Evolutionary conservation across 164 flowering plant genomes (phyloP).

Genomic region (Vitis labrusca): DNA sequence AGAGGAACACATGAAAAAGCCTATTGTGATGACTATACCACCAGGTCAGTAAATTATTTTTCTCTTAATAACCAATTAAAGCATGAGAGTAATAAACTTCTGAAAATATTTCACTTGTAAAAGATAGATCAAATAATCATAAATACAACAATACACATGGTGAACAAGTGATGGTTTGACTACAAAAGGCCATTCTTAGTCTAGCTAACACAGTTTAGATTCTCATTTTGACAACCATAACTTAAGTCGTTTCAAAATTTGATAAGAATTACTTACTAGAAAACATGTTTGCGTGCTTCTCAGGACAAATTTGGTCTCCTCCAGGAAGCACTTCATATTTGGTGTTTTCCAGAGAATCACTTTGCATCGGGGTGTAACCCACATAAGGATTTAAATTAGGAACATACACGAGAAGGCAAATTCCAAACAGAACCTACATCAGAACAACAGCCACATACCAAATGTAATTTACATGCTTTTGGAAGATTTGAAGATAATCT

Average conservation of each 20-base stretch:
- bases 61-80: too few relatives aligned
- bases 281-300: conserved; percentile 17
- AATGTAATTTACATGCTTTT: too few relatives aligned
- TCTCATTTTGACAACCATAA: background rate
- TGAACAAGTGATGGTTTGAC: background rate
- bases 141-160: too few relatives aligned
- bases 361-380: conserved; percentile 8
- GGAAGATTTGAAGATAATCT: too few relatives aligned
- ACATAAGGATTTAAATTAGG: conserved; percentile 21
- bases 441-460: background rate
- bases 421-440: conserved; percentile 21
- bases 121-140: too few relatives aligned
- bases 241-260: background rate
- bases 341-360: conserved; percentile 9
- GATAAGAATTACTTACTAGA: conserved; percentile 13
- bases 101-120: too few relatives aligned
- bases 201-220: background rate
- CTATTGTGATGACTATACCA: too few relatives aligned
- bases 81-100: too few relatives aligned
- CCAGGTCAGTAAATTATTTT: too few relatives aligned
- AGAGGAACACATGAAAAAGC: too few relatives aligned
- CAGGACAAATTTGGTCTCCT: conserved; percentile 20
- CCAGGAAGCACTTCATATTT: conserved; percentile 19
- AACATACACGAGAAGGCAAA: conserved; percentile 12
- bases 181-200: background rate